Evolutionary conservation across 371 early-diverging fungal genomes (phyloP).

Genomic region (Mucor velutinosus): DNA sequence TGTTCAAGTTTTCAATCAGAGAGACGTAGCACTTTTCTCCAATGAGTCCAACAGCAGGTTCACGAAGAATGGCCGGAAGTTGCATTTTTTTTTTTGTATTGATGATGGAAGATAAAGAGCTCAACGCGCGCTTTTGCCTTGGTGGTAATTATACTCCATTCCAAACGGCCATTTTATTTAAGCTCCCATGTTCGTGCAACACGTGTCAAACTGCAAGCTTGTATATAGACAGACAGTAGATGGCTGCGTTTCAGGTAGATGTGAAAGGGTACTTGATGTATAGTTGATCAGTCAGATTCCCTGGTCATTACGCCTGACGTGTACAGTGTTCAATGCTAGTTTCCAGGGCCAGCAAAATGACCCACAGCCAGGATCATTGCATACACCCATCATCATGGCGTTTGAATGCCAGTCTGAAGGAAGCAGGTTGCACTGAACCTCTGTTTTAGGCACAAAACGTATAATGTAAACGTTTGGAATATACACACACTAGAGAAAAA

Average conservation of each 20-base stretch:
- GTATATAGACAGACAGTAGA: background rate
- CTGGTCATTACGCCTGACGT: no score
- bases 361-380: background rate
- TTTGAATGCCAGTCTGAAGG: background rate
- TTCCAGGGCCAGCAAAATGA: background rate
- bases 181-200: background rate
- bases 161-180: slow-evolving; percentile 1
- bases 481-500: background rate
- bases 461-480: background rate
- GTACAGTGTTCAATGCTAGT: no score
- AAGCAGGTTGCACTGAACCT: background rate
- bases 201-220: background rate
- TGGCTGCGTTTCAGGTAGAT: no score
- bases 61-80: slow-evolving; percentile 52
- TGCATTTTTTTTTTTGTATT: slow-evolving; percentile 12
- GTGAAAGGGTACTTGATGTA: background rate
- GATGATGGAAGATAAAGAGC: background rate
- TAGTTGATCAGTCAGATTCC: no score
- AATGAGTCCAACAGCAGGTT: slow-evolving; percentile 64
- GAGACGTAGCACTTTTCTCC: slow-evolving; percentile 70
- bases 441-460: background rate
- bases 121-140: background rate
- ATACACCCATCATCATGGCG: no score
- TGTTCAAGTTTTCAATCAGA: slow-evolving; percentile 64
- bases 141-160: background rate